Conservation (phyloP, 202 grass and related monocot genomes). For the Bolboschoenoplectus hybrid region DNA sequence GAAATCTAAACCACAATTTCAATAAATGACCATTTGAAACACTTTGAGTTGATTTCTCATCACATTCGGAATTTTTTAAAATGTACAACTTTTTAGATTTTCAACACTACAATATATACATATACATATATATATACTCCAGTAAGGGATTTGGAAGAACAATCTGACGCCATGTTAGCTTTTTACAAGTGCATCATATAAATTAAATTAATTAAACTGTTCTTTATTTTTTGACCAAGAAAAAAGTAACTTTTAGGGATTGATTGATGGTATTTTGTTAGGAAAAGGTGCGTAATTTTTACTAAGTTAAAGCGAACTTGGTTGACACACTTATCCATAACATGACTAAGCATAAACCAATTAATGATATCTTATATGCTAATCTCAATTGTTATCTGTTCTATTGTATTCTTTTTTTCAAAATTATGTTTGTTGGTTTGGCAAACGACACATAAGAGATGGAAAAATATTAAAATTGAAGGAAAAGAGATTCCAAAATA, state of each 20-base stretch:
- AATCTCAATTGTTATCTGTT: not conserved
- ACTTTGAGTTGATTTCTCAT: not conserved
- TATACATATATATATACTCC: not conserved
- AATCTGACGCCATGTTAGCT: conserved; percentile 26
- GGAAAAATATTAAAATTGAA: not conserved
- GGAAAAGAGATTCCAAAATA: conserved; percentile 5
- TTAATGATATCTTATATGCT: not conserved
- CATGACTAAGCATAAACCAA: not conserved
- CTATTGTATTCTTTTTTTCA: not conserved
- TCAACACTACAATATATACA: not conserved
- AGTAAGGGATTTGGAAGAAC: conserved; percentile 29
- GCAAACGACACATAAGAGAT: not conserved
- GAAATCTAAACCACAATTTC: conserved; percentile 18
- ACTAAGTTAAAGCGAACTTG: not conserved
- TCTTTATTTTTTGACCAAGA: conserved; percentile 21
- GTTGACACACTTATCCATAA: conserved; percentile 35
- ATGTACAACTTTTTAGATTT: conserved; percentile 21
- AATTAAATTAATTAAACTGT: conserved; percentile 19
- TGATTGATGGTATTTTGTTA: conserved; percentile 28
- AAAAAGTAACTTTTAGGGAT: conserved; percentile 36
- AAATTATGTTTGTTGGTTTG: not conserved
- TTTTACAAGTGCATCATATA: conserved; percentile 26
- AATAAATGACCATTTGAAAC: not conserved
- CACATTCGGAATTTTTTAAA: not conserved
- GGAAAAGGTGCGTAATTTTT: not conserved